Evolutionary conservation across 2,329 filamentous ascomycete species (phyloP).

Genomic region (Aureobasidium sp.): DNA sequence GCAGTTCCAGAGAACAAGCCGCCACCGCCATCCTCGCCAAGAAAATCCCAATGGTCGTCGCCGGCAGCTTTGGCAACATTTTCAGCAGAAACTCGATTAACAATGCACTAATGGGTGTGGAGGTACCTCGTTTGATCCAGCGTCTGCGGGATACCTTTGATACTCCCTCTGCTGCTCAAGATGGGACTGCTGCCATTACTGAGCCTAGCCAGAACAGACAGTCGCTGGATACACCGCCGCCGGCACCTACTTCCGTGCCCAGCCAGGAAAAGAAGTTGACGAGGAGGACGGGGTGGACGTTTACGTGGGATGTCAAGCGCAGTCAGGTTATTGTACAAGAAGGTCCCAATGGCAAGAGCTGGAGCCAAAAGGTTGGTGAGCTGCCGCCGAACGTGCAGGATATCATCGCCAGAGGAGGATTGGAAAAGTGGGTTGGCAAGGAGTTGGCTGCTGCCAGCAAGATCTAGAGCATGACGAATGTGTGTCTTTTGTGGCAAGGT

Average conservation of each 20-base stretch:
- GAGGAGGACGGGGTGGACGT: slow-evolving; percentile 72
- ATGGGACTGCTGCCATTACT: slow-evolving; percentile 35
- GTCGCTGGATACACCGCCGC: slow-evolving; percentile 45
- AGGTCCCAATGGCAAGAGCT: slow-evolving; percentile 57
- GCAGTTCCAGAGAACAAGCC: slow-evolving; percentile 74
- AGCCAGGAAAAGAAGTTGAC: slow-evolving; percentile 53
- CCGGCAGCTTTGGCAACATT: slow-evolving; percentile 78
- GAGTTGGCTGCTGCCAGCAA: background rate
- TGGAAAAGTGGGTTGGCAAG: slow-evolving; percentile 70
- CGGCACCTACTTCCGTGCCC: slow-evolving; percentile 28
- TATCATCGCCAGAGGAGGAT: slow-evolving; percentile 68
- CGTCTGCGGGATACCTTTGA: slow-evolving; percentile 57
- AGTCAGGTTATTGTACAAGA: slow-evolving; percentile 67
- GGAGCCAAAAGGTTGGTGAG: slow-evolving; percentile 77
- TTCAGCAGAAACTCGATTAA: slow-evolving; percentile 75
- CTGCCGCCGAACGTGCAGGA: slow-evolving; percentile 77
- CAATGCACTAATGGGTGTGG: slow-evolving; percentile 66
- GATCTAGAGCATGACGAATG: background rate
- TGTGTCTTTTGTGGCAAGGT: too few species aligned
- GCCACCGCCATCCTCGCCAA: slow-evolving; percentile 81
- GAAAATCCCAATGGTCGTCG: slow-evolving; percentile 70
- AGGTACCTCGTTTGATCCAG: slow-evolving; percentile 60
- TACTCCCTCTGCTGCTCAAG: slow-evolving; percentile 12
- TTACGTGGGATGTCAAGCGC: slow-evolving; percentile 71
- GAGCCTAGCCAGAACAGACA: slow-evolving; percentile 48